phyloP scores from a whole-genome alignment of 2,329 filamentous ascomycete genomes.

The Penicillium hordei region DNA sequence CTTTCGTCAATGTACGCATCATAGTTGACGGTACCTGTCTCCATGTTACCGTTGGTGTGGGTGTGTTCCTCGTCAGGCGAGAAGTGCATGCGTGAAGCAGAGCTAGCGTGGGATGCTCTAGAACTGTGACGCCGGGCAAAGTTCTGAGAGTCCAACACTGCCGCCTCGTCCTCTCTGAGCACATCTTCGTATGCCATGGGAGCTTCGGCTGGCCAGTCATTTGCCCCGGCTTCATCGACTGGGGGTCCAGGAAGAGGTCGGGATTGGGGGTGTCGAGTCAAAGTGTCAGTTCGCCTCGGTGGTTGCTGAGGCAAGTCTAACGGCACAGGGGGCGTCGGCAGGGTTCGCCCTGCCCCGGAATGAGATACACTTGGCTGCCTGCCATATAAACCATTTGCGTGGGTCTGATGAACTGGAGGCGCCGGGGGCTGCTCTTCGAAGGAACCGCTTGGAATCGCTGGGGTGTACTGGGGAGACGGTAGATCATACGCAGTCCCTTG shows the following conservation, averaged over 20 bases:
- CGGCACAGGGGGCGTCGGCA: constrained; percentile 52
- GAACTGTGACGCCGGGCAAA: constrained; percentile 29
- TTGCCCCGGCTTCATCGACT: constrained; percentile 40
- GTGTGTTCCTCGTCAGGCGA: constrained; percentile 48
- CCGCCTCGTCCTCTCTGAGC: constrained; percentile 57
- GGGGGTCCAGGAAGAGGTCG: constrained; percentile 61
- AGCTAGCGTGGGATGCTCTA: constrained; percentile 24
- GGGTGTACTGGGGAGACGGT: constrained; percentile 25
- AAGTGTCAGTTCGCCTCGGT: constrained; percentile 53
- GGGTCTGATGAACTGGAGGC: constrained; percentile 34
- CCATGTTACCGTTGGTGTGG: constrained; percentile 50
- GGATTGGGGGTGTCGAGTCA: constrained; percentile 57
- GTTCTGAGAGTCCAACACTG: constrained; percentile 43
- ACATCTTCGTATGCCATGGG: constrained; percentile 54
- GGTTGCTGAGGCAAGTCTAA: constrained; percentile 52
- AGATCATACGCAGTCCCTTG: constrained; percentile 26
- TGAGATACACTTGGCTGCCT: constrained; percentile 32
- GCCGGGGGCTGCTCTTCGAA: constrained; percentile 35
- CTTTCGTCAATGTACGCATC: constrained; percentile 68
- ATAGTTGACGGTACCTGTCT: constrained; percentile 49
- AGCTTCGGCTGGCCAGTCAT: constrained; percentile 12
- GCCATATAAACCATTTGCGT: constrained; percentile 27
- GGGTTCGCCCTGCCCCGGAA: constrained; percentile 38
- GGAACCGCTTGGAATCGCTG: constrained; percentile 18
- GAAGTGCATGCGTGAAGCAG: constrained; percentile 27